Evolutionary conservation across 306 rosid genomes (phyloP).

Genomic region (Cicer arietinum): DNA sequence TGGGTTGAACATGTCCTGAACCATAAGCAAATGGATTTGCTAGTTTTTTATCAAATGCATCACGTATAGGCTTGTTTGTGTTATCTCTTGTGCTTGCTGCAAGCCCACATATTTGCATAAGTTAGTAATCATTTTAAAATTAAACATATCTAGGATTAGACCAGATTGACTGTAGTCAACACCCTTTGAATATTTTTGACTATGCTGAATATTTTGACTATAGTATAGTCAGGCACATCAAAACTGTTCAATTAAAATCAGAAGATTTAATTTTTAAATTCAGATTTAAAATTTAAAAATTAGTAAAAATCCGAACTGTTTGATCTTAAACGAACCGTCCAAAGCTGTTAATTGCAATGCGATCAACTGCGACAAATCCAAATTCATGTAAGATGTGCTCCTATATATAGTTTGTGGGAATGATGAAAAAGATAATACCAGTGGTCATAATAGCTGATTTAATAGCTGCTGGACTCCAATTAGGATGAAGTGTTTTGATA

Average conservation of each 20-base stretch:
- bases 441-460: slow-evolving; percentile 73
- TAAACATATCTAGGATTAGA: no score
- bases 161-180: no score
- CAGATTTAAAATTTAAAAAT: no score
- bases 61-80: slow-evolving; percentile 43
- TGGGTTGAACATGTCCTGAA: slow-evolving; percentile 68
- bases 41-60: slow-evolving; percentile 27
- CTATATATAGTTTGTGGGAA: not conserved
- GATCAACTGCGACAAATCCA: no score
- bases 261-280: no score
- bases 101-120: not conserved
- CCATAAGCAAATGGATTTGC: slow-evolving; percentile 69
- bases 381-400: not conserved
- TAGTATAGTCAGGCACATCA: no score
- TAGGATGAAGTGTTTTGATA: slow-evolving; percentile 28
- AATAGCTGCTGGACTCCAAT: slow-evolving; percentile 51
- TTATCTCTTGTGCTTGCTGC: slow-evolving; percentile 63
- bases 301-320: no score
- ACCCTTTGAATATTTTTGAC: no score
- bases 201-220: no score
- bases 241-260: no score
- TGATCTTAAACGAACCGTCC: no score
- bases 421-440: slow-evolving; percentile 34
- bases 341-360: no score
- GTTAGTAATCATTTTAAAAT: not conserved